Evolutionary conservation across 768 basidiomycete species (phyloP), one percentile per base, ranked within the genome.

Genomic region (Termitomyces sp.): DNA sequence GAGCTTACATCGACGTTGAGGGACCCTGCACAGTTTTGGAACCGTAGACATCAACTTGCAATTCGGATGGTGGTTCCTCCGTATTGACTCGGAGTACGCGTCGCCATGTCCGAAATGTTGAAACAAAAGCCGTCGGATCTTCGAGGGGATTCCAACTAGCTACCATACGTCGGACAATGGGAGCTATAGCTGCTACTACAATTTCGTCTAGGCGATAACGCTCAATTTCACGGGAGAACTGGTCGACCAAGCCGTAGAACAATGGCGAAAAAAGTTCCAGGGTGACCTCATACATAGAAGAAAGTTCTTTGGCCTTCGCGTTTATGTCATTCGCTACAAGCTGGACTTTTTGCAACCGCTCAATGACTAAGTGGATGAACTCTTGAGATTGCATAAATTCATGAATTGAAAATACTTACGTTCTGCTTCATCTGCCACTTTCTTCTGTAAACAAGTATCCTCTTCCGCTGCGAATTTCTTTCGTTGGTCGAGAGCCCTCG

Each of bases 131-230:
- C 8, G 78, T 71, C 1, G 93, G 90, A n/a, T 90, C 77, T 54
- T 85, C 76, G 11, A 99, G 76, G 0, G 97, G 96, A 51, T 88
- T 74, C 95, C 96, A 99, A 28, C 75, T 78, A 0, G 82, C 69
- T 30, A 91, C 79, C 70, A 88, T 79, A 15, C 87, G 80, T 45
- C 89, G 84, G 34, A 95, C 84, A 14, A 82, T 70, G 1, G 96
- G 97, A 4, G 87, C 81, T 48, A 99, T 88, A 4, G 96, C 93
- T 19, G 88, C 95, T 3, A 99, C 90, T 5, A 96, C 84, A 22
- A 98, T 83, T 65, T 98, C 95, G 60, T 98, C 97, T 34, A 99
- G 71, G 15, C 78, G 75, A 64, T 94, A 89, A 53, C 69, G 75
- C 21, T 87, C 84, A 63, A 91, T 94, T 65, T 98, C 96, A 14